phyloP scores from a whole-genome alignment of 208 protist genomes.

The Kentomonas sorsogonicus region DNA sequence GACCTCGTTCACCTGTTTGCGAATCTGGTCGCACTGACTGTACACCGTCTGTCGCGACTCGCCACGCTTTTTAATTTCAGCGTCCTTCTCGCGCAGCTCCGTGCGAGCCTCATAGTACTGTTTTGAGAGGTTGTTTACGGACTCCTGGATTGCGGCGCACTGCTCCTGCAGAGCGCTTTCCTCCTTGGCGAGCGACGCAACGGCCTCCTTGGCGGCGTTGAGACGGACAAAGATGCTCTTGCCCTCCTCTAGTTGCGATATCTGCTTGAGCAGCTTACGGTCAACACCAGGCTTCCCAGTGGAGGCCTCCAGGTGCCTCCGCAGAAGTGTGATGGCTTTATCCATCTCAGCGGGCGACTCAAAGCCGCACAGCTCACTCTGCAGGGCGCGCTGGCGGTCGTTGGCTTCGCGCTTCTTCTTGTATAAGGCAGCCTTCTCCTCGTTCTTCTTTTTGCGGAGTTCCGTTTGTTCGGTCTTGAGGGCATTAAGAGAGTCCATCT shows the following conservation, averaged over 20 bases:
- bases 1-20: slow-evolving; percentile 26
- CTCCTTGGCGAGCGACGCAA: slow-evolving; percentile 51
- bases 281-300: slow-evolving; percentile 48
- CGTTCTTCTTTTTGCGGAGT: slow-evolving; percentile 43
- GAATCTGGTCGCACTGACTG: slow-evolving; percentile 49
- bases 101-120: slow-evolving; percentile 53
- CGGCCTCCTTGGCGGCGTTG: slow-evolving; percentile 58
- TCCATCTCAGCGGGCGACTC: slow-evolving; percentile 62
- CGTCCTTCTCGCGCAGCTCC: slow-evolving; percentile 22
- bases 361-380: slow-evolving; percentile 61
- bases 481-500: slow-evolving; percentile 50
- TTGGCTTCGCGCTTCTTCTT: slow-evolving; percentile 43
- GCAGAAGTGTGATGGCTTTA: slow-evolving; percentile 55
- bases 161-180: slow-evolving; percentile 68
- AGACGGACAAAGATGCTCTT: slow-evolving; percentile 61
- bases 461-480: slow-evolving; percentile 43
- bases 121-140: slow-evolving; percentile 54
- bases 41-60: slow-evolving; percentile 48
- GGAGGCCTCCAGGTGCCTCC: slow-evolving; percentile 75
- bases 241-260: slow-evolving; percentile 62
- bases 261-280: slow-evolving; percentile 29
- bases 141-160: slow-evolving; percentile 70
- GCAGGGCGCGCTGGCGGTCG: slow-evolving; percentile 43
- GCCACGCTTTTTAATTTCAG: slow-evolving; percentile 21
- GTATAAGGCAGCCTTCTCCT: slow-evolving; percentile 50